These are phyloP conservation scores for Davidsoniella australis DNA, from an alignment of 2,329 filamentous ascomycete genomes.

Conservation along the genomic window DNA sequence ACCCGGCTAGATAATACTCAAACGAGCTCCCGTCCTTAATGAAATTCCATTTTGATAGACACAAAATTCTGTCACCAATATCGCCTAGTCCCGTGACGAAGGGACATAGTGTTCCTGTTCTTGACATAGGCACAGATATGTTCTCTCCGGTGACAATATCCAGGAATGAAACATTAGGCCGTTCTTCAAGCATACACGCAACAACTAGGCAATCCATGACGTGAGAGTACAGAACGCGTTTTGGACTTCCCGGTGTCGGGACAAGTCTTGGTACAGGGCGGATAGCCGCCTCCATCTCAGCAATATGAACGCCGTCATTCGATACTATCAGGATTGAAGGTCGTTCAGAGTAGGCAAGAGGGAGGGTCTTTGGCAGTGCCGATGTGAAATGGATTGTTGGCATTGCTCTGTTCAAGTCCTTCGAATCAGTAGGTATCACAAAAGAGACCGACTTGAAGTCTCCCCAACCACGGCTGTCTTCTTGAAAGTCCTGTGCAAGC, in stretches of 20 bases:
- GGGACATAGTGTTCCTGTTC: constrained; percentile 22
- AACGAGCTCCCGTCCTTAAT: constrained; percentile 39
- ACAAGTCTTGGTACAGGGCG: constrained; percentile 34
- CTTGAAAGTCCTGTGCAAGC: constrained; percentile 25
- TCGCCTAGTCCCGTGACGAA: constrained; percentile 41
- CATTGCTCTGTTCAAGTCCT: constrained; percentile 18
- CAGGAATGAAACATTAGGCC: constrained; percentile 36
- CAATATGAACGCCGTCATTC: constrained; percentile 32
- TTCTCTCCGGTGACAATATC: constrained; percentile 36
- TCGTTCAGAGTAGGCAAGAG: background rate
- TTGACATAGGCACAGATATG: constrained; percentile 31
- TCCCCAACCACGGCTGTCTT: constrained; percentile 11
- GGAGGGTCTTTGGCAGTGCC: constrained; percentile 1
- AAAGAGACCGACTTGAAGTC: constrained; percentile 25
- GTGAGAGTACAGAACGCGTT: constrained; percentile 37
- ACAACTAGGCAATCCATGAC: constrained; percentile 35
- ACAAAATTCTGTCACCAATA: constrained; percentile 39
- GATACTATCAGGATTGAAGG: constrained; percentile 26
- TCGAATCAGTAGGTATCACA: constrained; percentile 35
- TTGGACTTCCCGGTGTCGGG: constrained; percentile 29
- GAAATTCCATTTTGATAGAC: constrained; percentile 47
- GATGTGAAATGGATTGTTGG: constrained; percentile 4
- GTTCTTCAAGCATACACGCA: constrained; percentile 27
- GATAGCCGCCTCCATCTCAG: constrained; percentile 30
- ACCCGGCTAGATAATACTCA: constrained; percentile 45